Evolutionary conservation across 2,329 filamentous ascomycete genomes (phyloP).

Genomic region (Tolypocladium endophyticum): DNA sequence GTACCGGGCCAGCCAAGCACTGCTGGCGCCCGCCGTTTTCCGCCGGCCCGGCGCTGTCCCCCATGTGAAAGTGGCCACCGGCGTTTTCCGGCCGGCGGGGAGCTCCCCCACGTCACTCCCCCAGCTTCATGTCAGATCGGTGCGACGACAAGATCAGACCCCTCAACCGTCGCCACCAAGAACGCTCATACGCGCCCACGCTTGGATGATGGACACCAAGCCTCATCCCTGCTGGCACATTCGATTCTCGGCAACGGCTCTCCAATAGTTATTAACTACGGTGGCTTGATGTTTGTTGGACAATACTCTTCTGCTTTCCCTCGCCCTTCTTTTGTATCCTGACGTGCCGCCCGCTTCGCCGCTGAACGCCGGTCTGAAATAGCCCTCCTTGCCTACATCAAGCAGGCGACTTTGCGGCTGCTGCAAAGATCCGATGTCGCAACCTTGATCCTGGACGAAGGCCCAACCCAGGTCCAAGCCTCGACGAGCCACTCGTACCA

Average conservation of each 20-base stretch:
- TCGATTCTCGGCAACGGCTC: background rate
- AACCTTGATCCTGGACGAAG: conserved; percentile 53
- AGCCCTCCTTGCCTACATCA: conserved; percentile 42
- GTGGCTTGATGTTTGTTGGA: background rate
- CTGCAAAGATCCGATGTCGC: conserved; percentile 57
- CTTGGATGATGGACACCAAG: too few relatives aligned
- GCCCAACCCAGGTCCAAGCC: conserved; percentile 57
- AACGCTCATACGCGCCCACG: background rate
- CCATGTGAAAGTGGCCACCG: conserved; percentile 2
- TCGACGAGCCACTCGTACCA: conserved; percentile 99
- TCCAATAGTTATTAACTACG: background rate
- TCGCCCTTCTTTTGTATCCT: background rate
- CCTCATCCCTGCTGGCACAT: background rate
- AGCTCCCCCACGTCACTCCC: background rate
- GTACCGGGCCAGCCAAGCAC: background rate
- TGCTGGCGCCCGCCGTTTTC: conserved; percentile 2
- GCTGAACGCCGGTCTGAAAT: background rate
- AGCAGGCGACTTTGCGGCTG: conserved; percentile 57
- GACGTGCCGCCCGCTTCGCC: background rate
- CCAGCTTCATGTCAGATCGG: too few relatives aligned
- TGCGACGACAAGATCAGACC: background rate
- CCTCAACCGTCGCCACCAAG: background rate
- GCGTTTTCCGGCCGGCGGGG: conserved; percentile 2
- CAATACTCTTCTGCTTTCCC: background rate
- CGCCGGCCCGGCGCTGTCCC: conserved; percentile 1